Conservation (phyloP, 805 yeast genomes). For the Saccharomycopsis selenospora region DNA sequence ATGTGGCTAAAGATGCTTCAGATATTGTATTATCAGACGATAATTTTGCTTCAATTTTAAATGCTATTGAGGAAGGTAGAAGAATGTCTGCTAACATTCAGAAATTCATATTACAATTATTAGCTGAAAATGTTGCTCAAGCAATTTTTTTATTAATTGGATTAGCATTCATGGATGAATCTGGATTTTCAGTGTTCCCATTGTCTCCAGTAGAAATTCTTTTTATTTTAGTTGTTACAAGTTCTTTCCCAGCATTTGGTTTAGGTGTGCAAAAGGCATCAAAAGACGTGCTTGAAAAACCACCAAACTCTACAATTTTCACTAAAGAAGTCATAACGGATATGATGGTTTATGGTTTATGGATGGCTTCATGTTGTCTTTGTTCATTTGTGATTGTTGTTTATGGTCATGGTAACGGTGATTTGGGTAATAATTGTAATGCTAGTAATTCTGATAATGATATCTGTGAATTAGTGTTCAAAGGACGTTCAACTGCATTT, state of each 20-base stretch:
- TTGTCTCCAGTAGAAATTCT: conserved; percentile 72
- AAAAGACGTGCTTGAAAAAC: conserved; percentile 54
- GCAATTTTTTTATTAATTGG: conserved; percentile 65
- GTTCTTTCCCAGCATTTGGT: conserved; percentile 83
- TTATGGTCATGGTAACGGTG: conserved; percentile 60
- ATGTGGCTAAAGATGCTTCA: conserved; percentile 79
- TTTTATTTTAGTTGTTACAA: conserved; percentile 73
- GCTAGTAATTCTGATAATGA: conserved; percentile 30
- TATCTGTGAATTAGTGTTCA: conserved; percentile 56
- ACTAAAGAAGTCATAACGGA: conserved; percentile 62
- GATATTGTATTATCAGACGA: conserved; percentile 72
- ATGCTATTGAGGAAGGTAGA: conserved; percentile 75
- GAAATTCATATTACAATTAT: conserved; percentile 65
- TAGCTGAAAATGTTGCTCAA: conserved; percentile 68
- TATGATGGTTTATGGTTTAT: conserved; percentile 63
- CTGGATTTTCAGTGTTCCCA: conserved; percentile 71
- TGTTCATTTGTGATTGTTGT: conserved; percentile 56
- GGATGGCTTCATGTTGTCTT: conserved; percentile 68
- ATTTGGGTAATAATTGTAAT: conserved; percentile 62
- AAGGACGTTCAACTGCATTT: conserved; percentile 71
- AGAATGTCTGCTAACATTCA: conserved; percentile 74
- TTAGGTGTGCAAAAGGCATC: conserved; percentile 61
- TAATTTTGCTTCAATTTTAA: conserved; percentile 70
- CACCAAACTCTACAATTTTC: conserved; percentile 59
- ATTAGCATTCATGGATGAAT: conserved; percentile 56